Evolutionary conservation across 345 rosid species (phyloP), one percentile per base, ranked within the genome.

Genomic region (Microcos paniculata): DNA sequence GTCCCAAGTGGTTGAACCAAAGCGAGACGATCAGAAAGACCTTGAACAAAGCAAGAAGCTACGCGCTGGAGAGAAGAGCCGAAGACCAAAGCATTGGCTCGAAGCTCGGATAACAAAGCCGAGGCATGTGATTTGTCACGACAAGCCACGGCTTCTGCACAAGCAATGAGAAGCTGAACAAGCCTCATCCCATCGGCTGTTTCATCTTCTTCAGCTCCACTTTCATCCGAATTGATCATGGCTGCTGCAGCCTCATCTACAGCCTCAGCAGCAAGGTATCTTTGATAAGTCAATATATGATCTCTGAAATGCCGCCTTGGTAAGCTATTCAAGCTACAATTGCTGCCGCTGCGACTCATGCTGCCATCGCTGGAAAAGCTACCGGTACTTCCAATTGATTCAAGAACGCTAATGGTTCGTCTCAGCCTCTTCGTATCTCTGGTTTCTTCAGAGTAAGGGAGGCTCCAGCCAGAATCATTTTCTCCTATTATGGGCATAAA

Each of bases 91-190:
- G 90, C 90, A 62, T 80, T 81, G 30, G 85, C 68, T 19, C 82
- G 73, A 28, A 88, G 91, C 75, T 90, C 91, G 0, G 91, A 84
- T 48, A 88, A 71, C 76, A 88, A 77, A 6, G 84, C 78, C 0
- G 92, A 80, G 38, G 91, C 90, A 31, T 86, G 87, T 23, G 82
- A 26, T 72, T 86, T 86, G 76, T 90, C 94, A 2, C 91, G 88
- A 33, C 91, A 90, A 45, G 94, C 94, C 43, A 90, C 91, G 1
- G 92, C 94, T 66, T 90, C 92, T 0, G 90, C 90, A 42, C 94
- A 90, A 16, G 90, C 80, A 13, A 90, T 78, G 53, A 90, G 83
- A 53, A 83, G 89, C 80, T 87, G 88, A 53, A 90, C 85, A 23
- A 85, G 84, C 74, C 82, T 82, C 88, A 88, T 87, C 10, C 85